phyloP scores from a whole-genome alignment of 2,329 filamentous ascomycete genomes.

The Aspergillus fijiensis region DNA sequence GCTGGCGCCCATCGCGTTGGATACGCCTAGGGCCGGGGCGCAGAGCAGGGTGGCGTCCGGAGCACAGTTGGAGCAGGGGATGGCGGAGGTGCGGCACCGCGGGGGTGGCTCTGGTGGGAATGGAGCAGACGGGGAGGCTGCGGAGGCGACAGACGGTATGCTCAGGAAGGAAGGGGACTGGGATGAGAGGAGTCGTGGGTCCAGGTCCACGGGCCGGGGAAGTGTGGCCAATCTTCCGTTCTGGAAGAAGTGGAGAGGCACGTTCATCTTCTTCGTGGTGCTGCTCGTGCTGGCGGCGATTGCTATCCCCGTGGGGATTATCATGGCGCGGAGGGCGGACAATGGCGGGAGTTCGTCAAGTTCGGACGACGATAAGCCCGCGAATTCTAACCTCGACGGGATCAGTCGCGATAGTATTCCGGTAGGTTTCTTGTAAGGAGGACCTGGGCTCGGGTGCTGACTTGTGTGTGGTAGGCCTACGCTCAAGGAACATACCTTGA shows the following conservation, averaged over 20 bases:
- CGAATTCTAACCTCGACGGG: slow-evolving; percentile 52
- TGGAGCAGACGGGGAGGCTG: slow-evolving; percentile 15
- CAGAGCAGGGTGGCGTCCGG: slow-evolving; percentile 68
- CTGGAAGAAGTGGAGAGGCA: slow-evolving; percentile 45
- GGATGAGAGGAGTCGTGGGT: slow-evolving; percentile 31
- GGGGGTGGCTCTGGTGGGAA: slow-evolving; percentile 22
- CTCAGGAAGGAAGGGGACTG: slow-evolving; percentile 49
- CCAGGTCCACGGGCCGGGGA: slow-evolving; percentile 3
- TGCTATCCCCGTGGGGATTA: slow-evolving; percentile 66
- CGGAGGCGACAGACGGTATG: slow-evolving; percentile 43
- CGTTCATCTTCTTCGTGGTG: slow-evolving; percentile 57
- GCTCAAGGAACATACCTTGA: slow-evolving; percentile 78
- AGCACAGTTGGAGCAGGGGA: slow-evolving; percentile 68
- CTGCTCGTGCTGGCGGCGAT: slow-evolving; percentile 61
- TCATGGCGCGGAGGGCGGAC: slow-evolving; percentile 62
- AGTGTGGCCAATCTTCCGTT: slow-evolving; percentile 21
- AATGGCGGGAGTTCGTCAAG: slow-evolving; percentile 21
- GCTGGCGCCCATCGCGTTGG: slow-evolving; percentile 22
- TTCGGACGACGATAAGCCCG: slow-evolving; percentile 10
- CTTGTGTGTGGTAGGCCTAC: slow-evolving; percentile 36
- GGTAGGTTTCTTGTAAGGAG: slow-evolving; percentile 27
- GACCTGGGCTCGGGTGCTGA: slow-evolving; percentile 13
- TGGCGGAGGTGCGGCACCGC: slow-evolving; percentile 49
- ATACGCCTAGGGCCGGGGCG: slow-evolving; percentile 44
- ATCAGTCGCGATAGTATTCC: slow-evolving; percentile 61